Evolutionary conservation across 2,329 filamentous ascomycete genomes (phyloP).

Genomic region (Fusarium veterinarium): DNA sequence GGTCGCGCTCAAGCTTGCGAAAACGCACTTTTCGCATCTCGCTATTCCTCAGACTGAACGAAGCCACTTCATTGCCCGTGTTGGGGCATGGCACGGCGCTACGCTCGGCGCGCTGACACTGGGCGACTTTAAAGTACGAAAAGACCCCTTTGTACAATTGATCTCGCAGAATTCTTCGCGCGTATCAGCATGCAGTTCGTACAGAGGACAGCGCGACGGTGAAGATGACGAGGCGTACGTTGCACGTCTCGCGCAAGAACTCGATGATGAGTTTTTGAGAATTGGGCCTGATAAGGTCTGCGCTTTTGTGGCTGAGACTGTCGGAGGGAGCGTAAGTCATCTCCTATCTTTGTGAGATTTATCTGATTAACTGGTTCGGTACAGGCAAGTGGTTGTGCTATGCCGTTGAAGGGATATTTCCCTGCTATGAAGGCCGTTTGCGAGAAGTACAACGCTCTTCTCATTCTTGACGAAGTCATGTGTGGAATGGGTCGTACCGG

Average conservation of each 20-base stretch:
- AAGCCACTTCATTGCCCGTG: conserved; percentile 32
- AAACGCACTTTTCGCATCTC: conserved; percentile 32
- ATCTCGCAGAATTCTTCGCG: conserved; percentile 30
- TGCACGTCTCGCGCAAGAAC: conserved; percentile 53
- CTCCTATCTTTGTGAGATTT: fast-evolving
- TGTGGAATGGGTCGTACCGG: conserved; percentile 73
- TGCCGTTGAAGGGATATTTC: conserved; percentile 60
- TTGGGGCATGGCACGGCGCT: conserved; percentile 34
- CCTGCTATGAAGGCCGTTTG: conserved; percentile 65
- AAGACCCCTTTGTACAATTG: conserved; percentile 33
- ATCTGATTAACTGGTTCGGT: not conserved
- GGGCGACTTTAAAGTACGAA: conserved; percentile 37
- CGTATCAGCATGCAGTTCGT: conserved; percentile 16
- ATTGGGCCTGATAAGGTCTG: conserved; percentile 59
- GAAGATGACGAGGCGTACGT: conserved; percentile 53
- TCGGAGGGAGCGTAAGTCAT: conserved; percentile 44
- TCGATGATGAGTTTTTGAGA: conserved; percentile 60
- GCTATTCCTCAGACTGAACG: conserved; percentile 30
- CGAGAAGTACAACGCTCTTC: conserved; percentile 64
- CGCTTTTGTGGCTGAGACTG: conserved; percentile 63
- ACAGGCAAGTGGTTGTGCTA: conserved; percentile 27
- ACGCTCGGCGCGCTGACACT: conserved; percentile 35
- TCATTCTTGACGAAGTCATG: conserved; percentile 75
- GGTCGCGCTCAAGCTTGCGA: conserved; percentile 38
- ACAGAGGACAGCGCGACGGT: not conserved